A percentile compares a stretch with the other conserved stretches of the same genome.
Evolutionary conservation across 2,329 filamentous ascomycete genomes (phyloP).

Genomic region (Metarhizium humberi): DNA sequence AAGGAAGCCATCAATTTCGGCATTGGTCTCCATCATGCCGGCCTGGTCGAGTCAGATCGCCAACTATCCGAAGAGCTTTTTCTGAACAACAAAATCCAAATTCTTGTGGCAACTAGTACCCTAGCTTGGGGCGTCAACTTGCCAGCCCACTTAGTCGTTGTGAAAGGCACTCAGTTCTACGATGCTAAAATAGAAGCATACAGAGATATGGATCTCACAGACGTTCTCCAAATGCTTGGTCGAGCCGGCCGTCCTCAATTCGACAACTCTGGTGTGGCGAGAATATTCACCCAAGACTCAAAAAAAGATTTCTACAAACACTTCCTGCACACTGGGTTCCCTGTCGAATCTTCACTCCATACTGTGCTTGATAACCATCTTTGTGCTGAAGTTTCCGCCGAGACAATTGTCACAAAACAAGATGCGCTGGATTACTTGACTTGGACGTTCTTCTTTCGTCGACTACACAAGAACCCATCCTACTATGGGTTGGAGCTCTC

Average conservation of each 20-base stretch:
- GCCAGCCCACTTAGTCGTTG: conserved; percentile 91
- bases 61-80: conserved; percentile 91
- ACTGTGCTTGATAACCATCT: conserved; percentile 96
- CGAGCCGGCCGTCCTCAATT: conserved; percentile 94
- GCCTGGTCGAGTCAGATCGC: conserved; percentile 88
- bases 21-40: conserved; percentile 93
- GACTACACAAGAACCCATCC: conserved; percentile 94
- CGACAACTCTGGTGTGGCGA: conserved; percentile 87
- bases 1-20: conserved; percentile 94
- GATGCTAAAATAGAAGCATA: conserved; percentile 97
- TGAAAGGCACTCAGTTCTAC: conserved; percentile 97
- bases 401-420: conserved; percentile 88
- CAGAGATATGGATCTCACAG: conserved; percentile 97
- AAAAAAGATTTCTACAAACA: conserved; percentile 99
- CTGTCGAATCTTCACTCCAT: conserved; percentile 91
- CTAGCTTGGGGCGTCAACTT: conserved; percentile 97
- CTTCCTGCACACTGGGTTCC: conserved; percentile 95
- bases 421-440: conserved; percentile 96
- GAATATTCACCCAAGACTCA: conserved; percentile 93
- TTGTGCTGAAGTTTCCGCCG: conserved; percentile 86
- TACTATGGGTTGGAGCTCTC: conserved; percentile 96
- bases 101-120: conserved; percentile 90
- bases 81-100: conserved; percentile 95
- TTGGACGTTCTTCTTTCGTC: conserved; percentile 98
- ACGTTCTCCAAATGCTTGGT: conserved; percentile 96